A percentile compares a stretch with the other conserved stretches of the same genome.
These are phyloP conservation scores for Penicillium janthinellum DNA, from an alignment of 2,329 filamentous ascomycete genomes.

Conservation along the genomic window DNA sequence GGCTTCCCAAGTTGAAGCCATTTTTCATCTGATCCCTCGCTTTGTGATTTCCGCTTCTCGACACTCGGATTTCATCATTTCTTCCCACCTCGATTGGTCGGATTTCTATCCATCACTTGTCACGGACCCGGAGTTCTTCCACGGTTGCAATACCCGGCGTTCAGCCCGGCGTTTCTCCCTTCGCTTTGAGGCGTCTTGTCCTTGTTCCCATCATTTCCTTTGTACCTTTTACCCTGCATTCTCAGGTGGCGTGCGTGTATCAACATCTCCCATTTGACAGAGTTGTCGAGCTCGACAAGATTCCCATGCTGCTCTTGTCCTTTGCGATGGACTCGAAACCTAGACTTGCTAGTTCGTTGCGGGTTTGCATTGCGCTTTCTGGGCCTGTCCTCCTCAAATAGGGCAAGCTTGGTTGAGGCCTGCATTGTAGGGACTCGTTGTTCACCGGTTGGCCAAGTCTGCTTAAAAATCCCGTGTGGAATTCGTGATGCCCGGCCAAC, in stretches of 20 bases:
- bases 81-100: constrained; percentile 4
- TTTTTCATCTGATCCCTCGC: constrained; percentile 8
- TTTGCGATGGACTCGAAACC: not conserved
- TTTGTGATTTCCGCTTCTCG: constrained; percentile 9
- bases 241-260: constrained; percentile 25
- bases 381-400: not conserved
- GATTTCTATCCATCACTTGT: constrained; percentile 11
- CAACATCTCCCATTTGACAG: constrained; percentile 12
- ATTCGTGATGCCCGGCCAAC: not conserved
- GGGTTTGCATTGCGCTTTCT: not conserved
- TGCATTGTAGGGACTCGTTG: not conserved
- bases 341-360: not conserved
- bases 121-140: constrained; percentile 26
- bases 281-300: not conserved
- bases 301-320: not conserved
- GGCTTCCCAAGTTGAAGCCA: constrained; percentile 18
- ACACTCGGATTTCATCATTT: constrained; percentile 1
- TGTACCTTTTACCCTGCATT: constrained; percentile 25
- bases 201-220: constrained; percentile 18
- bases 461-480: too few species aligned
- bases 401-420: not conserved
- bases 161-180: constrained; percentile 22
- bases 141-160: constrained; percentile 21
- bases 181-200: constrained; percentile 15
- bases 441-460: constrained; percentile 4